phyloP scores from a whole-genome alignment of 768 basidiomycete genomes.

The Agaricus blazei region DNA sequence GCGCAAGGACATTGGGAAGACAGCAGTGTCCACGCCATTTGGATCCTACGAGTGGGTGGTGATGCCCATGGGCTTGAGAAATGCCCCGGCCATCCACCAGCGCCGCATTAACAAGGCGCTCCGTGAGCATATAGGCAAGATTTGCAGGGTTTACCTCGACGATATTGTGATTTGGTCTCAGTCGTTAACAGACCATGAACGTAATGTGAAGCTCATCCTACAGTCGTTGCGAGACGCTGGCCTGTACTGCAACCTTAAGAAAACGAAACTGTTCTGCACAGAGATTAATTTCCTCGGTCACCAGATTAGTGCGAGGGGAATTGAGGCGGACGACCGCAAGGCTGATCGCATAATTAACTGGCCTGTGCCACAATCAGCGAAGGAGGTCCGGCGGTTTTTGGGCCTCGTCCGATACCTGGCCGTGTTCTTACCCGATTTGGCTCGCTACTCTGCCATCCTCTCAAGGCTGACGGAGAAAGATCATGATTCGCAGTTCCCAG shows the following conservation, averaged over 20 bases:
- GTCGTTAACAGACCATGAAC: slow-evolving; percentile 11
- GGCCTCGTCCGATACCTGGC: slow-evolving; percentile 12
- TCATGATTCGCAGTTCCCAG: background rate
- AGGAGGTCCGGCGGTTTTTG: slow-evolving; percentile 8
- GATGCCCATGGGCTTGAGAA: slow-evolving; percentile 30
- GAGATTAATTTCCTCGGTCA: slow-evolving; percentile 28
- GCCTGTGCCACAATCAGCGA: slow-evolving; percentile 11
- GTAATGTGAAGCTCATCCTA: slow-evolving; percentile 4
- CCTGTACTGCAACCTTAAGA: slow-evolving; percentile 12
- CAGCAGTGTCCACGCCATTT: slow-evolving; percentile 21
- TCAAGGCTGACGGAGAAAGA: slow-evolving; percentile 2
- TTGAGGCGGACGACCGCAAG: slow-evolving; percentile 16
- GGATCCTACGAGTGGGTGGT: slow-evolving; percentile 31
- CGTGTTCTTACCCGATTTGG: slow-evolving; percentile 10
- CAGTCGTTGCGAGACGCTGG: slow-evolving; percentile 6
- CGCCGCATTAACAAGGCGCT: slow-evolving; percentile 19
- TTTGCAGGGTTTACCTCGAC: slow-evolving; percentile 21
- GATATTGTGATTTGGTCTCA: slow-evolving; percentile 21
- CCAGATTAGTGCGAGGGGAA: slow-evolving; percentile 27
- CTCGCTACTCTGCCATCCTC: background rate
- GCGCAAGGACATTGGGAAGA: slow-evolving; percentile 18
- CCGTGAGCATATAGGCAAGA: slow-evolving; percentile 12
- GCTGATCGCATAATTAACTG: slow-evolving; percentile 21
- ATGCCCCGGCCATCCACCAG: slow-evolving; percentile 26
- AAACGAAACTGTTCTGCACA: slow-evolving; percentile 14